These are phyloP conservation scores for Circinella minor DNA, from an alignment of 371 early-diverging fungal species.

Conservation along the genomic window DNA sequence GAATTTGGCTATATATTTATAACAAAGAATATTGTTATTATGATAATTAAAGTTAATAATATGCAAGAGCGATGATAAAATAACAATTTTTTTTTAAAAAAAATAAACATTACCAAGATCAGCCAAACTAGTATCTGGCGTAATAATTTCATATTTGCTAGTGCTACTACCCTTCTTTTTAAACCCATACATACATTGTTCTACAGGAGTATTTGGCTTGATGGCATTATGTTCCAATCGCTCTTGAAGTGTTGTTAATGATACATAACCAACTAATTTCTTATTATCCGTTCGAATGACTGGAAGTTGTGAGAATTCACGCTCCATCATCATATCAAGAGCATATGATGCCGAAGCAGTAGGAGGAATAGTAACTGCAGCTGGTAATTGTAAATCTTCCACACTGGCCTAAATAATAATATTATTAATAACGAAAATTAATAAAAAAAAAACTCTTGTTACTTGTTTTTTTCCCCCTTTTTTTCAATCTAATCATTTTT, in stretches of 20 bases:
- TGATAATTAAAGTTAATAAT: neutral
- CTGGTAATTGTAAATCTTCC: constrained; percentile 86
- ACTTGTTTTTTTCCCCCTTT: too few species aligned
- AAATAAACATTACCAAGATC: constrained; percentile 68
- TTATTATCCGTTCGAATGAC: constrained; percentile 68
- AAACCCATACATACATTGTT: constrained; percentile 70
- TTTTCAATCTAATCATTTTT: neutral
- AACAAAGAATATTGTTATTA: neutral
- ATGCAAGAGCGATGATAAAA: neutral
- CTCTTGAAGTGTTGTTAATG: constrained; percentile 66
- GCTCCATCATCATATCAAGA: constrained; percentile 76
- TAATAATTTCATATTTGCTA: constrained; percentile 71
- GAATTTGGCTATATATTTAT: constrained; percentile 51
- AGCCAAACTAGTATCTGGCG: constrained; percentile 79
- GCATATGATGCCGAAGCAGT: constrained; percentile 65
- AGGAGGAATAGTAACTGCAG: constrained; percentile 76
- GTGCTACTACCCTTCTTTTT: constrained; percentile 35
- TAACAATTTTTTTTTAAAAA: constrained; percentile 15
- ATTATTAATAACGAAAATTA: too few species aligned
- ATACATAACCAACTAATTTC: constrained; percentile 82
- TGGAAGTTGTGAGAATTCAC: constrained; percentile 89
- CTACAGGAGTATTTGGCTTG: constrained; percentile 51
- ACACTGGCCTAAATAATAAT: constrained; percentile 62
- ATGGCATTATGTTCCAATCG: constrained; percentile 59
- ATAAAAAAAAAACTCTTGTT: neutral